Base-by-base conservation (phyloP, 495 filamentous ascomycete species). In the Patellaria atrata region DNA sequence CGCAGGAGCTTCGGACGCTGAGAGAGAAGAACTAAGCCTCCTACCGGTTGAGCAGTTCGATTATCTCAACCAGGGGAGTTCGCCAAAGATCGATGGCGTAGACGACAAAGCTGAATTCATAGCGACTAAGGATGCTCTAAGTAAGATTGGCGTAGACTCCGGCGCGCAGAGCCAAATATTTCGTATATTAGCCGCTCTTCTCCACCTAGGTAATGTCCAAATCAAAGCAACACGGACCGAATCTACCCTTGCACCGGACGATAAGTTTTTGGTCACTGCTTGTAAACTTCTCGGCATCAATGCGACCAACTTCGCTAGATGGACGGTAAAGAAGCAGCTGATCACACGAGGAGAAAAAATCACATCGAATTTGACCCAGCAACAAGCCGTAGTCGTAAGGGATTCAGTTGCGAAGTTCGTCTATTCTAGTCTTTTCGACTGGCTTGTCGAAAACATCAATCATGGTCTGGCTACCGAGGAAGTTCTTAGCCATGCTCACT, bases 391-490 rank as follows among this genome's bases (percentile, higher is more conserved):
- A 14, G 91, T 99, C 45, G 89, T 99, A 6, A 71, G 89, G 51
- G 89, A 99, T 53, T 99, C 89, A 1, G 92, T 99, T 33, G 83
- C 91, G 43, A 99, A 99, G 49, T 99, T 83, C 62, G 82, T 99
- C 40, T 99, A 99, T 60, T 96, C 91, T 7, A 92, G 85, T 53
- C 61, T 99, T 25, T 99, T 99, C 53, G 89, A 99, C 59, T 99
- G 89, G 89, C 67, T 99, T 21, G 89, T 99, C 10, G 86, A 94
- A 43, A 82, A 73, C 35, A 96, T 93, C 62, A 99, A 99, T 60
- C 60, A 59, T 33, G 80, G 85, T 46, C 67, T 99, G 38, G 87
- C 89, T 8, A 82, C 85, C 5, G 84, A 93, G 24, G 79, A 84
- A 42, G 82, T 96, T 22, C 57, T 93, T 17, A 71, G 62, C 47